Evolutionary conservation across 208 protist genomes (phyloP), one percentile per base, ranked within the genome.

Genomic region (Novymonas esmeraldas): DNA sequence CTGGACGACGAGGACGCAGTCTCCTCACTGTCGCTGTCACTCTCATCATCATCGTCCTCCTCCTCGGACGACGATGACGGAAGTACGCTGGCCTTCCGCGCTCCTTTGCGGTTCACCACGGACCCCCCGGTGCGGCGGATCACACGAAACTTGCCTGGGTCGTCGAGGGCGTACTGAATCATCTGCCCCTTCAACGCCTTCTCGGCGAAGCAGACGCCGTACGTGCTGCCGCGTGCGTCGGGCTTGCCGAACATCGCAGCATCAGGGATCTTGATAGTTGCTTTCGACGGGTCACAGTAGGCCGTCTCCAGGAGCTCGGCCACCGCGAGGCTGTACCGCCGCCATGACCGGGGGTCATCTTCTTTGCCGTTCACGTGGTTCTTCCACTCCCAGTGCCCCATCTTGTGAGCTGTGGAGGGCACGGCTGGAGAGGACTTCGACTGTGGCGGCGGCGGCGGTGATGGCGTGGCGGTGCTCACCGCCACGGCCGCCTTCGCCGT

Each of bases 321-420:
- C n/a, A 82, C 76, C 2, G 64, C 79, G 10, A 45, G 64, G n/a
- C 71, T 76, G 74, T 89, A 89, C 52, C 65, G 68, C 20, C 69
- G 39, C 85, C 85, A 92, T 26, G 73, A 75, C 49, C 50, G 62
- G 20, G 79, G 54, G 46, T 82, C 73, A n/a, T 56, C 49, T 20
- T 83, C 71, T 4, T 64, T 48, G 41, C 82, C 81, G 34, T 84
- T 70, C 1, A 33, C 60, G 41, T 59, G 72, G 20, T 61, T 62
- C 60, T 85, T 92, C 85, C 85, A 92, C 59, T 84, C 76, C 85
- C 85, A 92, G 16, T 68, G 52, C 1, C 70, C 79, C 45, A 78
- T 72, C n/a, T 18, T 20, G 31, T 61, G 70, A 16, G 6, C 22
- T 6, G 46, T 52, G 45, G 58, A 38, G 46, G n/a, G n/a, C n/a